Evolutionary conservation across 257 asterid species (phyloP).

Genomic region (Ehretia macrophylla): DNA sequence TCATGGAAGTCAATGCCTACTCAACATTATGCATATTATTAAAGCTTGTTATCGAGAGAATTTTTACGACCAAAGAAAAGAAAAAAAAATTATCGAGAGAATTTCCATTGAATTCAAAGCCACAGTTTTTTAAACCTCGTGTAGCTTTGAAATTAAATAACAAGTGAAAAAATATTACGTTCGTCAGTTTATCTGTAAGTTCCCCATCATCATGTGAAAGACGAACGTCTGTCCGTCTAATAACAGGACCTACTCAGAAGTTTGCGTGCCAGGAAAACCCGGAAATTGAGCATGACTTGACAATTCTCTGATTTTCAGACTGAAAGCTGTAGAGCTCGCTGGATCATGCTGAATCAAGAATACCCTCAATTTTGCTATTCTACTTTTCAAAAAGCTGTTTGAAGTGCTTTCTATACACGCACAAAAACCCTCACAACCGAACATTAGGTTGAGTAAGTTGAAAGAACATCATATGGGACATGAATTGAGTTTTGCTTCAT

Average conservation of each 20-base stretch:
- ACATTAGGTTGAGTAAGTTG: neutral
- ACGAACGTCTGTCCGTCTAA: too few species aligned
- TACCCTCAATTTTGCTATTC: neutral
- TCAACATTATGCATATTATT: too few species aligned
- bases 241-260: neutral
- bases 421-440: slow-evolving; percentile 8
- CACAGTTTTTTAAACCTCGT: too few species aligned
- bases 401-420: neutral
- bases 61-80: too few species aligned
- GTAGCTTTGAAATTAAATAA: neutral
- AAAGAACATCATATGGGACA: slow-evolving; percentile 3
- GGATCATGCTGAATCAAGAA: too few species aligned
- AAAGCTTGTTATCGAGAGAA: neutral
- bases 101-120: too few species aligned
- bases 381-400: neutral
- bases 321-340: too few species aligned
- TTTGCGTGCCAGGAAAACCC: too few species aligned
- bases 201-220: too few species aligned
- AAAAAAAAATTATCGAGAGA: too few species aligned
- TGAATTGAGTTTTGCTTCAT: slow-evolving; percentile 4
- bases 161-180: too few species aligned
- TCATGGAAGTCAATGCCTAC: neutral
- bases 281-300: neutral
- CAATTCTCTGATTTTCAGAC: neutral
- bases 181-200: too few species aligned